A percentile compares a stretch with the other conserved stretches of the same genome.
phyloP scores from a whole-genome alignment of 768 basidiomycete species.

The Gyrodon lividus region DNA sequence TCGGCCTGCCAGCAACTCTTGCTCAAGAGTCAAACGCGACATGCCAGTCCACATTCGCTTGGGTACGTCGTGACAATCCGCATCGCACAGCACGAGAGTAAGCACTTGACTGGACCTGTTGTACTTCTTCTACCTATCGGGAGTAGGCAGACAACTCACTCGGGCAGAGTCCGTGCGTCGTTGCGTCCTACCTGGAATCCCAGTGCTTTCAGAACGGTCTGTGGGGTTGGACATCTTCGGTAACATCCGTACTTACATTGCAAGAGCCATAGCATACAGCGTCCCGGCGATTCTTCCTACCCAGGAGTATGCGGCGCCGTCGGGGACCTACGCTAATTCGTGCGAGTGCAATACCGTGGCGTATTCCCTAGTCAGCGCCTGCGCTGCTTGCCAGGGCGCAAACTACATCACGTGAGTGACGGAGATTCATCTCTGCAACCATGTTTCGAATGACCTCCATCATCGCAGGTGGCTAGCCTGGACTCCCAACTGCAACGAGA shows the following conservation, averaged over 20 bases:
- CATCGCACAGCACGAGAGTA: neutral
- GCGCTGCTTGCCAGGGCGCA: conserved; percentile 30
- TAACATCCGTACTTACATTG: neutral
- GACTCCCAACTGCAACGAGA: conserved; percentile 1
- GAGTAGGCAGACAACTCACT: conserved; percentile 6
- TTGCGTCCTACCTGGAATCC: conserved; percentile 38
- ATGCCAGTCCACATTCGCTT: neutral
- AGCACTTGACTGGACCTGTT: neutral
- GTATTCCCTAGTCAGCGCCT: conserved; percentile 35
- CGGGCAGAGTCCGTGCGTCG: conserved; percentile 41
- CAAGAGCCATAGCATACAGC: neutral
- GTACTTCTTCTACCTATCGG: neutral
- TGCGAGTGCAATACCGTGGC: conserved; percentile 35
- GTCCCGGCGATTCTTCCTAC: conserved; percentile 15
- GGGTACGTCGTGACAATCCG: neutral
- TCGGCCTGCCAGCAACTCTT: no score
- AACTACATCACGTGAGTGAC: conserved; percentile 14
- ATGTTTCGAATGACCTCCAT: neutral
- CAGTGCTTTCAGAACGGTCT: conserved; percentile 1
- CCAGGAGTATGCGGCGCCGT: conserved; percentile 43
- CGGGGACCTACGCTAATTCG: conserved; percentile 25
- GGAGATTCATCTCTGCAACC: neutral
- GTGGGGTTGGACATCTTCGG: neutral
- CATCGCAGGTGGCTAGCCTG: conserved; percentile 4
- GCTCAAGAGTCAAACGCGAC: no score